These are phyloP conservation scores for Hymenoscyphus occultus DNA, from an alignment of 2,329 filamentous ascomycete genomes.

Conservation along the genomic window DNA sequence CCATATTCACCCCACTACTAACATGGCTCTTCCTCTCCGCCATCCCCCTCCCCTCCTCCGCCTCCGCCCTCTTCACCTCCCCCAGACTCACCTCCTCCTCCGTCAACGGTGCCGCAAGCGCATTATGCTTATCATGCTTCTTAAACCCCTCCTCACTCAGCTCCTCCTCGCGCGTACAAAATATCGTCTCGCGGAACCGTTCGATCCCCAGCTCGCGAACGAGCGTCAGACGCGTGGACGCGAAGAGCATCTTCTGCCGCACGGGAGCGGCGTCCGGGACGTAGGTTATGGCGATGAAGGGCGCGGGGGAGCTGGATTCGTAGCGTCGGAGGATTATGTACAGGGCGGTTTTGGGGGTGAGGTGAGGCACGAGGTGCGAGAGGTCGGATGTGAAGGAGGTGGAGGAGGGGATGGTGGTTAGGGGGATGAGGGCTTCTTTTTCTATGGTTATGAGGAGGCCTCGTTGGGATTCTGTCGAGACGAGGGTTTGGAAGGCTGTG, in stretches of 20 bases:
- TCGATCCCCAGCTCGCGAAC: conserved; percentile 75
- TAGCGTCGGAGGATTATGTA: conserved; percentile 74
- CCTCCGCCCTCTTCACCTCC: conserved; percentile 72
- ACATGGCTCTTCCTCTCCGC: conserved; percentile 51
- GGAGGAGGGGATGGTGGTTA: conserved; percentile 52
- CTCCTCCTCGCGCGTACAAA: conserved; percentile 68
- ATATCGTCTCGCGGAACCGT: conserved; percentile 73
- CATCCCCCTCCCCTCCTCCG: conserved; percentile 69
- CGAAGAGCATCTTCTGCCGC: conserved; percentile 84
- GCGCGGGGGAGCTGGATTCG: conserved; percentile 45
- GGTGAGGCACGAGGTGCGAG: conserved; percentile 55
- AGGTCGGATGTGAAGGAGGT: conserved; percentile 64
- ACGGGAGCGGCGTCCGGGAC: conserved; percentile 76
- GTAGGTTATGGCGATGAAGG: conserved; percentile 70
- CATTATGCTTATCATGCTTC: conserved; percentile 66
- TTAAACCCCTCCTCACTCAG: conserved; percentile 67
- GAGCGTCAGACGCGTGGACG: conserved; percentile 71
- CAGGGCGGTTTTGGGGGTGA: conserved; percentile 64
- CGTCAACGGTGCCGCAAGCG: conserved; percentile 67
- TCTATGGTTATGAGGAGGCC: conserved; percentile 70
- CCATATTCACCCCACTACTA: conserved; percentile 43
- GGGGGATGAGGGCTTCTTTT: conserved; percentile 64
- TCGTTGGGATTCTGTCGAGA: conserved; percentile 59
- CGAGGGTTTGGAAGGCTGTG: conserved; percentile 67
- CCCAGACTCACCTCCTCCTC: conserved; percentile 72